Evolutionary conservation across 2,329 filamentous ascomycete genomes (phyloP).

Genomic region (Nannizzia gypsea): DNA sequence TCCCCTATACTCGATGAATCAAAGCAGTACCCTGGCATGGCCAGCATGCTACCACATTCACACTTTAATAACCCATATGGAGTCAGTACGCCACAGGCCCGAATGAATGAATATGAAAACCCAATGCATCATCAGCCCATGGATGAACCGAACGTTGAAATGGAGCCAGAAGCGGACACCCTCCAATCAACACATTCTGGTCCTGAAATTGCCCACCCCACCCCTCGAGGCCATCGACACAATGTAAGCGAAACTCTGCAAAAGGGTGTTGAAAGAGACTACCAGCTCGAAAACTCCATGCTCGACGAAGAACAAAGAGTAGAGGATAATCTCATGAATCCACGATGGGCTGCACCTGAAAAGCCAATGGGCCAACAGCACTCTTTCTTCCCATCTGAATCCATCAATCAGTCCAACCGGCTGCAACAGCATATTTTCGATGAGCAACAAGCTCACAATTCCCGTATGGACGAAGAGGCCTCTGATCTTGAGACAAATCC

Average conservation of each 20-base stretch:
- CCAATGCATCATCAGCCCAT: constrained; percentile 15
- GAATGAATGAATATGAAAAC: constrained; percentile 6
- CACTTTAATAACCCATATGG: neutral
- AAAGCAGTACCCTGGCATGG: constrained; percentile 22
- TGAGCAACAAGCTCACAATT: constrained; percentile 18
- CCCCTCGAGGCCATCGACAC: constrained; percentile 52
- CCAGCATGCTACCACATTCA: neutral
- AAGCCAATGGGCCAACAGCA: constrained; percentile 15
- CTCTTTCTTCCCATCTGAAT: constrained; percentile 7
- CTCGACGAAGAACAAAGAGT: constrained; percentile 57
- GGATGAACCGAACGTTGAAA: constrained; percentile 6
- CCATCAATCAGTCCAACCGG: constrained; percentile 19
- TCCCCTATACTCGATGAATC: constrained; percentile 49
- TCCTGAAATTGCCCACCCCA: constrained; percentile 47
- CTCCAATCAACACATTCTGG: constrained; percentile 11
- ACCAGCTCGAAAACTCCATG: constrained; percentile 70
- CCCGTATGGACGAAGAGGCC: constrained; percentile 40
- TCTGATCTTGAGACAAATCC: constrained; percentile 64
- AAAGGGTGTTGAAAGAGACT: constrained; percentile 75
- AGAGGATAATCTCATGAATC: constrained; percentile 23
- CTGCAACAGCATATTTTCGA: constrained; percentile 27
- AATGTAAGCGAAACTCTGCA: constrained; percentile 69
- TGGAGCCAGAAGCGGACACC: constrained; percentile 12
- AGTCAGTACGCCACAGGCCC: constrained; percentile 16
- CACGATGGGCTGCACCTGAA: constrained; percentile 28